phyloP scores from a whole-genome alignment of 176 grass and related monocot species.

The Oryza longistaminata region DNA sequence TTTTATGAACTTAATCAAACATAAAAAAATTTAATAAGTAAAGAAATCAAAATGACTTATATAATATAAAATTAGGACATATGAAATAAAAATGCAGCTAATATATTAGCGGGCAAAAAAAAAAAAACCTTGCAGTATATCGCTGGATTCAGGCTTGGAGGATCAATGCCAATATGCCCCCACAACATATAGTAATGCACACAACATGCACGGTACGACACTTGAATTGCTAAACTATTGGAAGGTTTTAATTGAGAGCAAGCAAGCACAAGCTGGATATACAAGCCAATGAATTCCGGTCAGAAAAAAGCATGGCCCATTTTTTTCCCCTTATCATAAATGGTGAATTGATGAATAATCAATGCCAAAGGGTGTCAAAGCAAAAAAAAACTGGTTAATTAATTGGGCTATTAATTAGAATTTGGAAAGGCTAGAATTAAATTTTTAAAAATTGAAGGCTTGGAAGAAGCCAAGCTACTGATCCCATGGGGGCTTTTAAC shows the following conservation, averaged over 20 bases:
- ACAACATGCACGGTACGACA: background rate
- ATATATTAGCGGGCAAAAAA: background rate
- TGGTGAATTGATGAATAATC: background rate
- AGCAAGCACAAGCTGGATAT: background rate
- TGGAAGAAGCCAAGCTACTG: background rate
- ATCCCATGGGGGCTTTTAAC: too few species aligned
- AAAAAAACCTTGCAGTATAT: background rate
- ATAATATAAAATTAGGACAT: too few species aligned
- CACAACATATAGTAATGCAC: background rate
- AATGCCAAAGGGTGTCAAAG: conserved; percentile 14
- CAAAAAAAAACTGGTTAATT: background rate
- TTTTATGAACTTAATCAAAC: too few species aligned
- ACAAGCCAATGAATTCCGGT: background rate
- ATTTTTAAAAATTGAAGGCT: background rate
- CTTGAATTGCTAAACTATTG: background rate
- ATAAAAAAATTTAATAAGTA: too few species aligned
- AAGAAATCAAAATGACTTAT: too few species aligned
- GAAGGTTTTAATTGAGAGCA: background rate
- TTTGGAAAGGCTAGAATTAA: background rate
- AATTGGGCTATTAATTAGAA: background rate
- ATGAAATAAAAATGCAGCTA: background rate
- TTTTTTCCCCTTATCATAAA: background rate
- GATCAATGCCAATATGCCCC: background rate
- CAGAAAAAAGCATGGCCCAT: background rate
- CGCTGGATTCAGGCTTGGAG: background rate